Evolutionary conservation across 495 filamentous ascomycete genomes (phyloP), one percentile per base, ranked within the genome.

Genomic region (Corynascus novoguineensis): DNA sequence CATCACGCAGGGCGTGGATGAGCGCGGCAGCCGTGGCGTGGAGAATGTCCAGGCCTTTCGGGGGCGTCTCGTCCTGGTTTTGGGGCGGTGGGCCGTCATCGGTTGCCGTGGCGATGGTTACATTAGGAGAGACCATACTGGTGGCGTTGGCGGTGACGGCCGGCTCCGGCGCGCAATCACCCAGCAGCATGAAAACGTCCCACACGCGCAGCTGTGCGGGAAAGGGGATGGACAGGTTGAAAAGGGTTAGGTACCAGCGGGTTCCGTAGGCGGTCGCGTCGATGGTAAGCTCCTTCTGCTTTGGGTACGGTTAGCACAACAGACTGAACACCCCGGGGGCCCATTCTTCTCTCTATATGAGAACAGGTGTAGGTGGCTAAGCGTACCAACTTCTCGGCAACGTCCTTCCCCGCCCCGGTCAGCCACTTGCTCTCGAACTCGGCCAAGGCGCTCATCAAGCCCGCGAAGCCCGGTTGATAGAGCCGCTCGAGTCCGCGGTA

Each of bases 111-210:
- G 21, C 17, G 31, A 22, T 37, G 32, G 48, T 50, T 9, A 9
- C 7, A 44, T 6, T 29, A 27, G 24, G 1, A 28, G 44, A 6
- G 9, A 12, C 6, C 12, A 27, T 29, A 15, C 7, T n/a, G 9
- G 47, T 11, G 51, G 68, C 38, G 37, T 48, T 62, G 21, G 65
- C 65, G 14, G 57, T 28, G 54, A 34, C 11, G 60, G 27, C 35
- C 17, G 32, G 3, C 11, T 58, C 63, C 7, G 61, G 67, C 2
- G 65, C 56, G 24, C 78, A 75, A 62, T 95, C 92, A 42, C 93
- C 93, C 24, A 99, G 84, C 2, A 99, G 85, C 88, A 99, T 91
- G 73, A 99, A 97, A 1, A 95, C 89, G 64, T 99, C 93, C 93
- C 93, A 99, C 5, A 99, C 89, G 46, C 93, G 86, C n/a, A 99